phyloP scores from a whole-genome alignment of 1,139 yeast genomes.

The Wickerhamiella infanticola region DNA sequence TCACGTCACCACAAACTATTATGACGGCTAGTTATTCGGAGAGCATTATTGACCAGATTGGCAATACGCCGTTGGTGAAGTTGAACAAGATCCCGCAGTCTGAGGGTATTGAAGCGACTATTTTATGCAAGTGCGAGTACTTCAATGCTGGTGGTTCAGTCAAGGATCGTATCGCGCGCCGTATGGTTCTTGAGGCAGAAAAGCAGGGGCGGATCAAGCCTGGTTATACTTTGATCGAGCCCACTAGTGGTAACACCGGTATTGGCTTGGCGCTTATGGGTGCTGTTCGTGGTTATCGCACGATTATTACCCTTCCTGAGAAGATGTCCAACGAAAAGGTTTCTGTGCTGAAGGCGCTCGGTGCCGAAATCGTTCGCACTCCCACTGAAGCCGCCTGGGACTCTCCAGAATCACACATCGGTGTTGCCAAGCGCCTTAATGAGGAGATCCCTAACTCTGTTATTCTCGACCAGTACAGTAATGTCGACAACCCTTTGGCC shows the following conservation, averaged over 20 bases:
- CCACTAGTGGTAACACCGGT: slow-evolving; percentile 68
- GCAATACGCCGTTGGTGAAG: slow-evolving; percentile 68
- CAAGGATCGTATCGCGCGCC: slow-evolving; percentile 43
- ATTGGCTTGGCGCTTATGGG: slow-evolving; percentile 80
- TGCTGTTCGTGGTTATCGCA: slow-evolving; percentile 75
- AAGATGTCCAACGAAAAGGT: slow-evolving; percentile 90
- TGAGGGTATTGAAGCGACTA: slow-evolving; percentile 49
- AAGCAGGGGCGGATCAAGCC: slow-evolving; percentile 66
- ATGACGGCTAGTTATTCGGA: slow-evolving; percentile 12
- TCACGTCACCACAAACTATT: background rate
- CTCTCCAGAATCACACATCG: slow-evolving; percentile 82
- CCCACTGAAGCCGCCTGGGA: slow-evolving; percentile 94
- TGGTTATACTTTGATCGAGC: slow-evolving; percentile 75
- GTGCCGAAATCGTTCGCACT: slow-evolving; percentile 83
- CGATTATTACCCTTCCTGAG: slow-evolving; percentile 80
- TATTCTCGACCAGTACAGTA: slow-evolving; percentile 71
- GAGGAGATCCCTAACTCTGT: slow-evolving; percentile 78
- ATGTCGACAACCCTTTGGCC: slow-evolving; percentile 67
- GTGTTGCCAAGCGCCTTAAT: slow-evolving; percentile 70
- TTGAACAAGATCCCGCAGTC: slow-evolving; percentile 67
- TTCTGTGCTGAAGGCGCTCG: slow-evolving; percentile 73
- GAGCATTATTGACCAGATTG: slow-evolving; percentile 45
- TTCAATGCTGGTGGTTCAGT: slow-evolving; percentile 61
- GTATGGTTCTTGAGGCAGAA: slow-evolving; percentile 76
- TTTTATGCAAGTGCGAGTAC: slow-evolving; percentile 42